These are phyloP conservation scores for Fraxinus paxiana DNA, from an alignment of 305 asterid genomes.

Conservation along the genomic window DNA sequence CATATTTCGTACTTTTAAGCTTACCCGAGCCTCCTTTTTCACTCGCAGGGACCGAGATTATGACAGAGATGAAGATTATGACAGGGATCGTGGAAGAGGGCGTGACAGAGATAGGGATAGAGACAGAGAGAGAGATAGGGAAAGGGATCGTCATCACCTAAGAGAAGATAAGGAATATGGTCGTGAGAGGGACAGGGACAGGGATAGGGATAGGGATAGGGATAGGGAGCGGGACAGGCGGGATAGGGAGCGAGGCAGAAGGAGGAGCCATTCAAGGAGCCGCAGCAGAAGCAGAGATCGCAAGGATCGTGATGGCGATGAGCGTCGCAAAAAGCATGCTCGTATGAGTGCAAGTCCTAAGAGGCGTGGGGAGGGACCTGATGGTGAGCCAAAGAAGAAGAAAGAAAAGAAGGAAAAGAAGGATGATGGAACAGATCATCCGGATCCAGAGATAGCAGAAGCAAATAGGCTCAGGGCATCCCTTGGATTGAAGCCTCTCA, in stretches of 20 bases:
- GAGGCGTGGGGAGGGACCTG: slow-evolving; percentile 47
- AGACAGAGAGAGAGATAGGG: slow-evolving; percentile 34
- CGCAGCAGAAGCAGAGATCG: slow-evolving; percentile 81
- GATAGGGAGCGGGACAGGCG: slow-evolving; percentile 52
- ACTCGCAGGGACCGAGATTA: slow-evolving; percentile 50
- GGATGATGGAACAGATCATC: slow-evolving; percentile 95
- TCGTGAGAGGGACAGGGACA: slow-evolving; percentile 49
- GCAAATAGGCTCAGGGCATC: slow-evolving; percentile 71
- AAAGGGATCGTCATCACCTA: slow-evolving; percentile 53
- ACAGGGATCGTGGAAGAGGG: slow-evolving; percentile 59
- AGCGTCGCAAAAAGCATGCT: slow-evolving; percentile 52
- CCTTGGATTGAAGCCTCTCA: slow-evolving; percentile 83
- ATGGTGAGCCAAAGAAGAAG: slow-evolving; percentile 66
- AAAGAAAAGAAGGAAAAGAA: slow-evolving; percentile 72
- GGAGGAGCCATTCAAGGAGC: slow-evolving; percentile 77
- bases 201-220: slow-evolving; percentile 24
- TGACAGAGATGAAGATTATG: slow-evolving; percentile 60
- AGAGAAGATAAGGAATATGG: slow-evolving; percentile 67
- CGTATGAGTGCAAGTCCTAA: slow-evolving; percentile 67
- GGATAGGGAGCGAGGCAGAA: slow-evolving; percentile 60
- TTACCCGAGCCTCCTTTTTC: not conserved
- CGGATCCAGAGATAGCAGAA: slow-evolving; percentile 97
- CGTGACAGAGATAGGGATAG: slow-evolving; percentile 48
- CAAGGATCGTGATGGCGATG: slow-evolving; percentile 64
- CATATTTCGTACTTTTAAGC: not conserved